Evolutionary conservation across 73 alveolate genomes (phyloP).

Genomic region (Paramecium pentaurelia): DNA sequence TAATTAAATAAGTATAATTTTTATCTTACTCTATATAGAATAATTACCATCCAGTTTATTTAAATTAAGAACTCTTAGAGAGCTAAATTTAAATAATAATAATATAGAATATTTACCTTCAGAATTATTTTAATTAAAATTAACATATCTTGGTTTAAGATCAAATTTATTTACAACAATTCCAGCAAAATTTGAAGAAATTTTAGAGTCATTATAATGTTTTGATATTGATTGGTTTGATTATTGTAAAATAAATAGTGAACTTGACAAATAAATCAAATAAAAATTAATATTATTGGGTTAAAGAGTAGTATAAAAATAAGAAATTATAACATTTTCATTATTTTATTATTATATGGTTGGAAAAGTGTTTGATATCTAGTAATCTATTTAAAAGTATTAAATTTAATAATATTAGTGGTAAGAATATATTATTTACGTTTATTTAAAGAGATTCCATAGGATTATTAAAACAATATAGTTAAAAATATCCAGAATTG

Average conservation of each 20-base stretch:
- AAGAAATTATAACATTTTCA: slow-evolving; percentile 12
- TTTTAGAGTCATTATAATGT: neutral
- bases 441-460: neutral
- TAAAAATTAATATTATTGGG: neutral
- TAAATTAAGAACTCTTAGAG: neutral
- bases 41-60: neutral
- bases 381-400: neutral
- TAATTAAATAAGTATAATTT: neutral
- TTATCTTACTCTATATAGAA: neutral
- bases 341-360: neutral
- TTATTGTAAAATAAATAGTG: neutral
- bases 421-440: neutral
- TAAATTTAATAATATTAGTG: neutral
- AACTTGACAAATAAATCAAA: neutral
- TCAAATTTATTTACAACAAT: neutral
- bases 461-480: neutral
- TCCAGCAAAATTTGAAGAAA: neutral
- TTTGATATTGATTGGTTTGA: slow-evolving; percentile 27
- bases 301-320: neutral
- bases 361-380: neutral
- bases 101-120: neutral
- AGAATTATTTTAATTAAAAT: neutral
- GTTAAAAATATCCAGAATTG: neutral
- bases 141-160: neutral
- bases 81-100: neutral